These are phyloP conservation scores for Crotalaria pallida DNA, from an alignment of 306 rosid species.

Conservation along the genomic window DNA sequence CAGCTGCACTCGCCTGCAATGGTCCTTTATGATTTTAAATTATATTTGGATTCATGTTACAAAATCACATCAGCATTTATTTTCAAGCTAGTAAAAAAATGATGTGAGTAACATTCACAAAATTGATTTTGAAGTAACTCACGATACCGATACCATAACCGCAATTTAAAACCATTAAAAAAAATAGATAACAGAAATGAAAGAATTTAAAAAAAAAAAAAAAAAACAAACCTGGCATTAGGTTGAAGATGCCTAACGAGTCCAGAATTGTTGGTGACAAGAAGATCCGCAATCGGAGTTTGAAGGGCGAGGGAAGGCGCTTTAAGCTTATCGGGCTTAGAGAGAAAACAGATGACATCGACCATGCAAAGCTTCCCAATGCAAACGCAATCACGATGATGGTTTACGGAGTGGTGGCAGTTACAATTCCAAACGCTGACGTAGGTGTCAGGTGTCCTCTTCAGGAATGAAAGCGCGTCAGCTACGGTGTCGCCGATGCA, in stretches of 20 bases:
- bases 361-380: constrained; percentile 61
- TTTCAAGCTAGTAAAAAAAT: too few species aligned
- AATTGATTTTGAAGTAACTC: too few species aligned
- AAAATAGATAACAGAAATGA: too few species aligned
- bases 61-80: too few species aligned
- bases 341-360: constrained; percentile 56
- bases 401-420: constrained; percentile 41
- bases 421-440: constrained; percentile 80
- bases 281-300: constrained; percentile 40
- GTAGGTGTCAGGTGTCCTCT: constrained; percentile 32
- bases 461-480: constrained; percentile 55
- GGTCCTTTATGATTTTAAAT: too few species aligned
- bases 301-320: constrained; percentile 54
- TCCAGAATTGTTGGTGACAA: constrained; percentile 19
- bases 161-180: too few species aligned
- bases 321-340: constrained; percentile 36
- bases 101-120: too few species aligned
- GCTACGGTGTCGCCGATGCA: constrained; percentile 48
- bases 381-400: constrained; percentile 37
- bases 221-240: constrained; percentile 62
- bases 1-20: too few species aligned
- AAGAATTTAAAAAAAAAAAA: too few species aligned
- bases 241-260: constrained; percentile 61
- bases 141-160: too few species aligned
- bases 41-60: too few species aligned